These are phyloP conservation scores for Phylloporus sp. DNA, from an alignment of 1,284 basidiomycete genomes.

Conservation along the genomic window DNA sequence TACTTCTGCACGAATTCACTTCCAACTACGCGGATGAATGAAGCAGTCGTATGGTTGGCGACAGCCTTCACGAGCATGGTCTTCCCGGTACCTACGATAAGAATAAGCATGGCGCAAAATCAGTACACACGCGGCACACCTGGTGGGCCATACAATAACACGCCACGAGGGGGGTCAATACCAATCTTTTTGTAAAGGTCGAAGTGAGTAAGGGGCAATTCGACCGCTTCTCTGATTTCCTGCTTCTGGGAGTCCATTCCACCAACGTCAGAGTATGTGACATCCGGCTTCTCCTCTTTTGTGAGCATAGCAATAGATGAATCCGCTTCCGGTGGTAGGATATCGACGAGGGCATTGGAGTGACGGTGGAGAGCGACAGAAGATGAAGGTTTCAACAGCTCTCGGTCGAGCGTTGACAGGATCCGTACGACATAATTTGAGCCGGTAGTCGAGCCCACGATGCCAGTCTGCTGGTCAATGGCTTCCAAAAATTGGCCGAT, in stretches of 20 bases:
- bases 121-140: constrained; percentile 43
- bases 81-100: constrained; percentile 86
- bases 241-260: constrained; percentile 99
- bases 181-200: constrained; percentile 99
- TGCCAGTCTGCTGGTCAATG: constrained; percentile 97
- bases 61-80: constrained; percentile 99
- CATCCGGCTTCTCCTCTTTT: constrained; percentile 93
- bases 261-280: constrained; percentile 90
- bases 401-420: constrained; percentile 95
- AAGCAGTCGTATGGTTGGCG: constrained; percentile 95
- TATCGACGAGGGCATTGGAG: constrained; percentile 98
- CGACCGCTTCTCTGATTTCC: constrained; percentile 98
- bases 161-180: constrained; percentile 95
- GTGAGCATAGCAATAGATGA: constrained; percentile 95
- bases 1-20: constrained; percentile 99
- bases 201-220: constrained; percentile 97
- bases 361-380: constrained; percentile 98
- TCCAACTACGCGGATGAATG: constrained; percentile 98
- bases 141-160: constrained; percentile 83
- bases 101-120: constrained; percentile 12
- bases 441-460: constrained; percentile 97
- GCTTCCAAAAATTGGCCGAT: constrained; percentile 99
- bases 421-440: constrained; percentile 99
- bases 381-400: constrained; percentile 95
- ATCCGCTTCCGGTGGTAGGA: constrained; percentile 98